Conservation (phyloP, 257 asterid species). For the Rubia yunnanensis region DNA sequence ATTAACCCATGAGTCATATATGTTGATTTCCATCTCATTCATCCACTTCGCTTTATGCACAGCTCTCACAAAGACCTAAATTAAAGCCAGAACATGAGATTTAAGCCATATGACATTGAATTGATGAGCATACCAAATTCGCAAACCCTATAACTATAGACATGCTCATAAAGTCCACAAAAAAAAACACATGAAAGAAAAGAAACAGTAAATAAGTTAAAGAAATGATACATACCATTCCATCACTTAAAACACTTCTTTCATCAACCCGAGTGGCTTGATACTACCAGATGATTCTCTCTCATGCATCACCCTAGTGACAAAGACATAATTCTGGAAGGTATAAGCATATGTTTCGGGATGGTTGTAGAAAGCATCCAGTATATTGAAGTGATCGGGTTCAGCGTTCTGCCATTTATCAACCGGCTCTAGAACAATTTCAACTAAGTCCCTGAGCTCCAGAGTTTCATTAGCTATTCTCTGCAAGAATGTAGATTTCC, state of each 20-base stretch:
- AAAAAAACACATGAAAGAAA: not conserved
- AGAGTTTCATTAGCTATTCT: slow-evolving; percentile 90
- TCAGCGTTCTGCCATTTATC: slow-evolving; percentile 95
- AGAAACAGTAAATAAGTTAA: not conserved
- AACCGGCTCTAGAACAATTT: slow-evolving; percentile 84
- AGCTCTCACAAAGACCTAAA: slow-evolving; percentile 94
- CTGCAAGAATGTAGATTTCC: slow-evolving; percentile 83
- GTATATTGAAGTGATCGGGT: slow-evolving; percentile 75
- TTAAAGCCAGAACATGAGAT: slow-evolving; percentile 5
- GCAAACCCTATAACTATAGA: not conserved
- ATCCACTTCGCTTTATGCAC: slow-evolving; percentile 99
- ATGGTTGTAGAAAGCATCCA: slow-evolving; percentile 91
- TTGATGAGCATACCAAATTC: not conserved
- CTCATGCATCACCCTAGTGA: slow-evolving; percentile 92
- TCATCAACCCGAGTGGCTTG: slow-evolving; percentile 90
- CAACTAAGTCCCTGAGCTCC: slow-evolving; percentile 90
- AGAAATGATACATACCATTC: slow-evolving; percentile 52
- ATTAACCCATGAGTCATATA: slow-evolving; percentile 97
- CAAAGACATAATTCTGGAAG: slow-evolving; percentile 91
- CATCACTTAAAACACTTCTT: slow-evolving; percentile 92
- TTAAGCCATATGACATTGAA: not conserved
- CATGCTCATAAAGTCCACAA: not conserved
- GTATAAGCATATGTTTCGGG: slow-evolving; percentile 98
- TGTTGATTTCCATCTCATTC: slow-evolving; percentile 96
- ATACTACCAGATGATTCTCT: slow-evolving; percentile 69